Percentiles rank a stretch among this genome's conserved stretches.
These are phyloP conservation scores for Rosa chinensis DNA, from an alignment of 306 rosid species.

Conservation along the genomic window DNA sequence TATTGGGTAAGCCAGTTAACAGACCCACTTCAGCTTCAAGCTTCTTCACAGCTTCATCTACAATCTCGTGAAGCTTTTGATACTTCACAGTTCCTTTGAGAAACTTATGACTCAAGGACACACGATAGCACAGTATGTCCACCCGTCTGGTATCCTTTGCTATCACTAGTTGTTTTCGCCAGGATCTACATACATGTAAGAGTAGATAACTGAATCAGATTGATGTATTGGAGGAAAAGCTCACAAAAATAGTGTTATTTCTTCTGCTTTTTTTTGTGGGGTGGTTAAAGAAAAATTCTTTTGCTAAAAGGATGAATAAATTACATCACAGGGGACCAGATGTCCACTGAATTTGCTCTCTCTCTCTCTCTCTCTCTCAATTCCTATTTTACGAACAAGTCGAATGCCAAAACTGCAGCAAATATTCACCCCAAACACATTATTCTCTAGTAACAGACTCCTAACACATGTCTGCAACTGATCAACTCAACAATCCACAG, in stretches of 20 bases:
- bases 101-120: slow-evolving; percentile 84
- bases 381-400: background rate
- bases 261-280: background rate
- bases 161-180: slow-evolving; percentile 73
- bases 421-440: too few relatives aligned
- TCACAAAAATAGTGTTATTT: background rate
- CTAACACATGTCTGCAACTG: too few relatives aligned
- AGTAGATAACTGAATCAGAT: slow-evolving; percentile 24
- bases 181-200: slow-evolving; percentile 54
- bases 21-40: slow-evolving; percentile 94
- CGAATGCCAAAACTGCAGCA: too few relatives aligned
- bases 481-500: too few relatives aligned
- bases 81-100: slow-evolving; percentile 67
- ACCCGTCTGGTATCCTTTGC: slow-evolving; percentile 93
- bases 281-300: background rate
- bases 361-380: too few relatives aligned
- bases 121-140: slow-evolving; percentile 85
- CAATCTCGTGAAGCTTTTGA: slow-evolving; percentile 53
- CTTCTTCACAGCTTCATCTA: slow-evolving; percentile 71
- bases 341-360: too few relatives aligned
- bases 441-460: too few relatives aligned
- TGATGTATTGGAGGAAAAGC: background rate
- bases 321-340: too few relatives aligned
- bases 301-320: background rate
- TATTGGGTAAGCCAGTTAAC: slow-evolving; percentile 65